phyloP scores from a whole-genome alignment of 805 yeast genomes.

The Kuraishia hungarica region DNA sequence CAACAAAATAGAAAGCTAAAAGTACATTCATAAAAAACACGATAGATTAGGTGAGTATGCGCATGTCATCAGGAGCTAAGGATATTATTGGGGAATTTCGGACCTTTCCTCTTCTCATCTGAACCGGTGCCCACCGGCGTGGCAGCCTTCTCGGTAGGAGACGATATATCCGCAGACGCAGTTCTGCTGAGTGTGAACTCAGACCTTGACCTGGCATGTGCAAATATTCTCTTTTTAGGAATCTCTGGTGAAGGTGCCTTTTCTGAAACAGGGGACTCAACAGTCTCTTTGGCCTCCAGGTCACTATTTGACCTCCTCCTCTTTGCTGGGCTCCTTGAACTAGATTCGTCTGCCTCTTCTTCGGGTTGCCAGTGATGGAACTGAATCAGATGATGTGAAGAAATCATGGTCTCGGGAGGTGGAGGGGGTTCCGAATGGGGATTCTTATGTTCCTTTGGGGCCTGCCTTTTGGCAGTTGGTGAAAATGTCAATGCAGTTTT shows the following conservation, averaged over 20 bases:
- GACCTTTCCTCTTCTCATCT: not conserved
- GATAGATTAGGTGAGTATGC: not conserved
- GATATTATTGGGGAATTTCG: conserved; percentile 11
- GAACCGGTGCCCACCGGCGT: not conserved
- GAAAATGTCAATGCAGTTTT: conserved; percentile 17
- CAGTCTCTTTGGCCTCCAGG: not conserved
- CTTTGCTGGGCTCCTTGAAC: not conserved
- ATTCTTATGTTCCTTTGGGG: conserved; percentile 5
- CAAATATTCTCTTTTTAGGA: not conserved
- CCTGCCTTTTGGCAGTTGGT: conserved; percentile 7
- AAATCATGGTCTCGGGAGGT: conserved; percentile 8
- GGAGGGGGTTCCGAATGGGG: conserved; percentile 28
- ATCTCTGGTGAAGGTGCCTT: not conserved
- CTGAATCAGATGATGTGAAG: conserved; percentile 34
- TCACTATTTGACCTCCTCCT: not conserved
- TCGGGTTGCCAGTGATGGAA: conserved; percentile 42
- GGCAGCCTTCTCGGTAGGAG: not conserved
- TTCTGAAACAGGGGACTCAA: not conserved
- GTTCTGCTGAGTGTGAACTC: not conserved
- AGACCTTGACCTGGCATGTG: not conserved
- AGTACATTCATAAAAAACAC: not conserved
- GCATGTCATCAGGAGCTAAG: conserved; percentile 4
- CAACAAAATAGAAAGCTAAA: not conserved
- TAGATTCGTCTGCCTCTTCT: conserved; percentile 4
- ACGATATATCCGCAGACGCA: not conserved